phyloP scores from a whole-genome alignment of 1,139 yeast species.

The Lodderomyces parapsilosis region DNA sequence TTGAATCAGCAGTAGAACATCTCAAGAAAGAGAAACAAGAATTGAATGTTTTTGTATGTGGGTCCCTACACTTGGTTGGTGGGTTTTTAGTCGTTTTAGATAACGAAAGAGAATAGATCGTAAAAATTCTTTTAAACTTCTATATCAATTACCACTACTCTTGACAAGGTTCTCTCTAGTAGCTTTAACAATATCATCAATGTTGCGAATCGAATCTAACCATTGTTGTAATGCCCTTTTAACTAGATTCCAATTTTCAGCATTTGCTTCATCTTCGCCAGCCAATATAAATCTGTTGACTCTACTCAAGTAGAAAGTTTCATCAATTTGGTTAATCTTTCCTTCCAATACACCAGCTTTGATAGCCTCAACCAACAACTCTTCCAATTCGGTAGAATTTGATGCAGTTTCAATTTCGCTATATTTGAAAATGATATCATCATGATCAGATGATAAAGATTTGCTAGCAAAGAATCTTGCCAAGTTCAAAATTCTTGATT shows the following conservation, averaged over 20 bases:
- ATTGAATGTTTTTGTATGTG: conserved; percentile 85
- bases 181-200: conserved; percentile 42
- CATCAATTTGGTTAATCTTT: conserved; percentile 46
- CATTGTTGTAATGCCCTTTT: conserved; percentile 37
- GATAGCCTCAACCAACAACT: conserved; percentile 43
- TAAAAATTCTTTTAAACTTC: neutral
- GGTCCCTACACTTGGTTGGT: conserved; percentile 92
- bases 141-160: conserved; percentile 14
- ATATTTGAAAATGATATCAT: conserved; percentile 27
- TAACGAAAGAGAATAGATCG: conserved; percentile 29
- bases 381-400: conserved; percentile 39
- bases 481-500: conserved; percentile 44
- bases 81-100: conserved; percentile 87
- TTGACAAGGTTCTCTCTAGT: conserved; percentile 47
- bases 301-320: conserved; percentile 43
- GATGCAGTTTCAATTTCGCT: conserved; percentile 37
- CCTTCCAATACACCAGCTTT: conserved; percentile 48
- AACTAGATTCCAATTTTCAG: conserved; percentile 39
- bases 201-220: conserved; percentile 41
- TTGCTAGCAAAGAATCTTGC: conserved; percentile 37
- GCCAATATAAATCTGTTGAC: conserved; percentile 45
- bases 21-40: conserved; percentile 33
- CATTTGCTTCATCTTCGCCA: conserved; percentile 32
- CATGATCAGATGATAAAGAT: conserved; percentile 11
- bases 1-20: conserved; percentile 69